Evolutionary conservation across 2,329 filamentous ascomycete genomes (phyloP).

Genomic region (Cladosporium colombiae): DNA sequence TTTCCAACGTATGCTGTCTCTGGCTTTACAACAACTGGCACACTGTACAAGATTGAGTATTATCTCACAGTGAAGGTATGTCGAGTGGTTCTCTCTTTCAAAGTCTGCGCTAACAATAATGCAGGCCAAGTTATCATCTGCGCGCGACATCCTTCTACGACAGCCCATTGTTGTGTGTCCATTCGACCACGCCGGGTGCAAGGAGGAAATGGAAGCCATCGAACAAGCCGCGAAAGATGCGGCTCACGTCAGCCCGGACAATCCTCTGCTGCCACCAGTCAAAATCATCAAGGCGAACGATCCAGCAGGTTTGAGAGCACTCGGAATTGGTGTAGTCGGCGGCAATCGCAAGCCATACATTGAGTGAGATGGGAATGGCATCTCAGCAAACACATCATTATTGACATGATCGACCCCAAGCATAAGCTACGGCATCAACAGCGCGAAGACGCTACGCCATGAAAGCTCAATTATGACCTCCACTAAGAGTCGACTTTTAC

Average conservation of each 20-base stretch:
- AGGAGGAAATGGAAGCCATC: slow-evolving; percentile 98
- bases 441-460: not conserved
- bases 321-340: slow-evolving; percentile 65
- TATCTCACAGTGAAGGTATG: slow-evolving; percentile 88
- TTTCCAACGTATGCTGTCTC: slow-evolving; percentile 88
- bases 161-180: slow-evolving; percentile 96
- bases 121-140: slow-evolving; percentile 83
- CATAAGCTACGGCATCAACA: not conserved
- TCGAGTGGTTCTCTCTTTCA: not conserved
- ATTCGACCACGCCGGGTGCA: slow-evolving; percentile 91
- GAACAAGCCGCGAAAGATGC: slow-evolving; percentile 94
- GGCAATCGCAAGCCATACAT: slow-evolving; percentile 65
- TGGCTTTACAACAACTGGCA: slow-evolving; percentile 91
- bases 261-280: slow-evolving; percentile 86
- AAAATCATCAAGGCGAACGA: slow-evolving; percentile 80
- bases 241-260: slow-evolving; percentile 80
- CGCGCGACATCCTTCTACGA: slow-evolving; percentile 82
- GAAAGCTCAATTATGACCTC: not conserved
- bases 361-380: slow-evolving; percentile 51
- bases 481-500: not conserved
- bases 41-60: slow-evolving; percentile 97
- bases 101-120: not conserved
- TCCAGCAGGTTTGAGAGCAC: slow-evolving; percentile 58
- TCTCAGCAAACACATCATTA: not conserved
- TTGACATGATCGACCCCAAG: not conserved